Conservation (phyloP, 148 eudicot species). For the Silene uniflora region DNA sequence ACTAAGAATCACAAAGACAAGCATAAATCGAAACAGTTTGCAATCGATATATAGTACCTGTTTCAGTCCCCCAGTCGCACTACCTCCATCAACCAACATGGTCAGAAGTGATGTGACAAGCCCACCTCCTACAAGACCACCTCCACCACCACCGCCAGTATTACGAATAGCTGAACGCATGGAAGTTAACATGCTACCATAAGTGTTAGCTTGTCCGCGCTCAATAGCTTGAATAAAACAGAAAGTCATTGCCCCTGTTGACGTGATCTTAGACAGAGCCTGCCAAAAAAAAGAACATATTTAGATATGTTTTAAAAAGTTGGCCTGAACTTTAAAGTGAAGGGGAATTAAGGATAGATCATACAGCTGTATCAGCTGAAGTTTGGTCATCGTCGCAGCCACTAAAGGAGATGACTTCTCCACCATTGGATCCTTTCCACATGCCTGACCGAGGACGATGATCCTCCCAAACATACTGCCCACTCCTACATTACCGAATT, state of each 20-base stretch:
- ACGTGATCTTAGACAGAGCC: conserved; percentile 85
- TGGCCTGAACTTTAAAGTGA: background rate
- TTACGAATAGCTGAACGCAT: conserved; percentile 71
- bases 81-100: conserved; percentile 79
- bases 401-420: conserved; percentile 92
- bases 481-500: conserved; percentile 44
- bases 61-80: conserved; percentile 54
- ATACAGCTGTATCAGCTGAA: conserved; percentile 94
- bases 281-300: conserved; percentile 32
- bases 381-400: conserved; percentile 98
- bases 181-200: conserved; percentile 71
- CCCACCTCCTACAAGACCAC: conserved; percentile 42
- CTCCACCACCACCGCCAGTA: conserved; percentile 45
- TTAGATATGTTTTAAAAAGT: background rate
- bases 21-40: background rate
- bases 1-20: too few relatives aligned
- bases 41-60: conserved; percentile 47
- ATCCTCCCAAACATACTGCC: conserved; percentile 91
- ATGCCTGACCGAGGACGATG: conserved; percentile 90
- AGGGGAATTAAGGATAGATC: conserved; percentile 23
- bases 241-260: conserved; percentile 97
- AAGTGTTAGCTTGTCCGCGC: conserved; percentile 76
- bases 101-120: conserved; percentile 55
- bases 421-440: conserved; percentile 93
- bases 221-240: conserved; percentile 95